Base-by-base conservation (phyloP, 2,329 filamentous ascomycete species). In the Thermoascus crustaceus region DNA sequence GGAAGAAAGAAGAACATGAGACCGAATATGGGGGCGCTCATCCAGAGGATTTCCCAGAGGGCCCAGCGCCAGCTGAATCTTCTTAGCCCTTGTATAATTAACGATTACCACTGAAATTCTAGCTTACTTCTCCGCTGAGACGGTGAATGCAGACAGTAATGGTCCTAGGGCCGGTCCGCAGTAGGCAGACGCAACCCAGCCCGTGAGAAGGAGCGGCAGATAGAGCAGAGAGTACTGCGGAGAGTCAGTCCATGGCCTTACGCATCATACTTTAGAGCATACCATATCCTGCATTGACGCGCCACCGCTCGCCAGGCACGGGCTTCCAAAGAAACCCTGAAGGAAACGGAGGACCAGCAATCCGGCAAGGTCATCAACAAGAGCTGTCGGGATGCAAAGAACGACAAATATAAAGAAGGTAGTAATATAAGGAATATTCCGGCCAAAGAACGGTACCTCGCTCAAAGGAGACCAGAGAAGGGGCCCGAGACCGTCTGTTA, bases 351-450 rank as follows among this genome's bases (percentile, higher is more conserved):
- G 61, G 5, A 80, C 72, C 46, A 82, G 68, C n/a, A 85, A 65
- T 0, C 77, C 76, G 0, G 72, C 61, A 35, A 76, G 80, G 58
- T 76, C 79, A 30, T 72, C 58, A 2, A 74, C 75, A 0, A 84
- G 54, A 0, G 78, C 76, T 0, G 77, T 75, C 0, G 79, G 79
- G n/a, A 85, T 68, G 8, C 71, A 73, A 10, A 85, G 54, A 41
- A 84, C 68, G 30, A 80, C 73, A 54, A 82, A 85, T 11, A 84
- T 60, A 32, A 71, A 70, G 61, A 84, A 79, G 8, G 78, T 78
- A 42, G 73, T 56, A 26, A 81, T 71, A 56, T 85, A 85, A 7
- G 80, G 71, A 1, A 75, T 73, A 48, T 77, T 83, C 5, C 80
- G 68, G 2, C 81, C 80, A 30, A 84, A 71, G 30, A 67, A 54